Conservation (phyloP, 768 basidiomycete species). For the Leucosporidium creatinivorum region DNA sequence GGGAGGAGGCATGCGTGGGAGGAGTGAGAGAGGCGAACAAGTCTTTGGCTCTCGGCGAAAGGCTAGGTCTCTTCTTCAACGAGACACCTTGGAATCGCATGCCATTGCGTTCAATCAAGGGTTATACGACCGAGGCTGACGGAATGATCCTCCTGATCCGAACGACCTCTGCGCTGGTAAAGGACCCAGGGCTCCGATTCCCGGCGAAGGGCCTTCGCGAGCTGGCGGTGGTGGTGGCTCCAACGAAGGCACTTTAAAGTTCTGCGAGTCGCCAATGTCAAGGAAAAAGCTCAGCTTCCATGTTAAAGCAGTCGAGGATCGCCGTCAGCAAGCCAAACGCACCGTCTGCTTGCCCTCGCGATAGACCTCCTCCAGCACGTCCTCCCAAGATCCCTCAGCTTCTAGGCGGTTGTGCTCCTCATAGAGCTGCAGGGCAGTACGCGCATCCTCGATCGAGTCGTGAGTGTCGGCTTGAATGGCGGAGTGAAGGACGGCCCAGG, state of each 20-base stretch:
- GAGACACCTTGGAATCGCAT: no score
- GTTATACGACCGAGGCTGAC: no score
- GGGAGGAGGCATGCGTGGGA: no score
- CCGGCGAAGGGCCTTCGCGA: not conserved
- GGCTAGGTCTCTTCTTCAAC: no score
- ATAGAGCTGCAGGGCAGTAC: slow-evolving; percentile 74
- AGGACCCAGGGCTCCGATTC: not conserved
- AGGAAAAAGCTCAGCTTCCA: no score
- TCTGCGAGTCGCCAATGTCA: not conserved
- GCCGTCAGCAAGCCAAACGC: not conserved
- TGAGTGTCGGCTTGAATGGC: slow-evolving; percentile 90
- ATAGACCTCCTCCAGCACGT: slow-evolving; percentile 63
- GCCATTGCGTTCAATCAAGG: no score
- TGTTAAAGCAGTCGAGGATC: not conserved
- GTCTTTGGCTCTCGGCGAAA: no score
- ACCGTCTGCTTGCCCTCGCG: slow-evolving; percentile 42
- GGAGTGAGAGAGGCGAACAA: no score
- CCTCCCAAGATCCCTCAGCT: slow-evolving; percentile 67
- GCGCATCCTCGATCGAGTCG: slow-evolving; percentile 97
- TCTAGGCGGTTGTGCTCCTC: slow-evolving; percentile 65
- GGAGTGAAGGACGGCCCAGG: slow-evolving; percentile 86
- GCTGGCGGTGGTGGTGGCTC: not conserved
- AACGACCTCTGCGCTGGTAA: not conserved
- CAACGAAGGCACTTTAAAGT: slow-evolving; percentile 1
- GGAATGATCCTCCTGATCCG: no score